phyloP scores from a whole-genome alignment of 164 flowering plant genomes.

The Nelumbo lutea region DNA sequence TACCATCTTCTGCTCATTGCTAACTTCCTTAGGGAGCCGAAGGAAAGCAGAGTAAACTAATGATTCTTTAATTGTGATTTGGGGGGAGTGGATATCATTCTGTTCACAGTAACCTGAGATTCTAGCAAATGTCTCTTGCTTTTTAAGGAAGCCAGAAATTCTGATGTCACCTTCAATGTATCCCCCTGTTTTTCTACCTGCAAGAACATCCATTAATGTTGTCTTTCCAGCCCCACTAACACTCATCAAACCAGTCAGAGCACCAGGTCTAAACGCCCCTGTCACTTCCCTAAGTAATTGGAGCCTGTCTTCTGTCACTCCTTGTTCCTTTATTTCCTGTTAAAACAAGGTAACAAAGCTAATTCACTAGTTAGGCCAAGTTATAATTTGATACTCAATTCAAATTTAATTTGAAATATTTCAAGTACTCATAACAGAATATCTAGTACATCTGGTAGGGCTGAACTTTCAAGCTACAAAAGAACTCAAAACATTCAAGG shows the following conservation, averaged over 20 bases:
- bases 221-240: slow-evolving; percentile 97
- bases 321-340: slow-evolving; percentile 41
- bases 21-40: slow-evolving; percentile 76
- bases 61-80: slow-evolving; percentile 55
- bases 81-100: slow-evolving; percentile 39
- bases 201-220: slow-evolving; percentile 64
- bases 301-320: slow-evolving; percentile 31
- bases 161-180: slow-evolving; percentile 88
- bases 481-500: not conserved
- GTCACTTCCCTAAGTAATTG: slow-evolving; percentile 35
- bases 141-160: slow-evolving; percentile 87
- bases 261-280: slow-evolving; percentile 40
- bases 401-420: not conserved
- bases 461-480: not conserved
- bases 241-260: slow-evolving; percentile 39
- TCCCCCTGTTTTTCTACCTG: slow-evolving; percentile 55
- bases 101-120: slow-evolving; percentile 58
- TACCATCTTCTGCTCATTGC: slow-evolving; percentile 74
- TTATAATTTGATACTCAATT: not conserved
- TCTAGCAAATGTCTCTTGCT: slow-evolving; percentile 95
- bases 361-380: not conserved
- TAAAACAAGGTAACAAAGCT: not conserved
- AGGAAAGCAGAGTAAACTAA: slow-evolving; percentile 92
- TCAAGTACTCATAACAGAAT: not conserved
- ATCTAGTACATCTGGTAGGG: not conserved